Evolutionary conservation across 495 filamentous ascomycete species (phyloP).

Genomic region (Hypomontagnella monticulosa): DNA sequence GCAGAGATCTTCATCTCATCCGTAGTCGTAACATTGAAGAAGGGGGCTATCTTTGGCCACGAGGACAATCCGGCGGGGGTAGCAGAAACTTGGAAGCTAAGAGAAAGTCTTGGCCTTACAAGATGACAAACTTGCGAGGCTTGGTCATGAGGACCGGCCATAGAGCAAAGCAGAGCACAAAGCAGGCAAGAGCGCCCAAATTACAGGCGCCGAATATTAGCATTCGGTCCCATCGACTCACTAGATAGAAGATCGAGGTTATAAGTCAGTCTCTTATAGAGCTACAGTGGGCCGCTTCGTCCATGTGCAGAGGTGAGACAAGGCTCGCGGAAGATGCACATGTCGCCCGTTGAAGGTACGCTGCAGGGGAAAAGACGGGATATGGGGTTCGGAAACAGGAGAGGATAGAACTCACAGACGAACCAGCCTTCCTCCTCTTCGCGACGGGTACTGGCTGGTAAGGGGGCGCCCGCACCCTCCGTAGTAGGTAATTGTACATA

Average conservation of each 20-base stretch:
- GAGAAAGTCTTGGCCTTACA: slow-evolving; percentile 73
- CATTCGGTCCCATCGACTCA: slow-evolving; percentile 96
- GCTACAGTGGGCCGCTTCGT: slow-evolving; percentile 36
- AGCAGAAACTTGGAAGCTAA: slow-evolving; percentile 24
- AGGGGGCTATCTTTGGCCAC: slow-evolving; percentile 25
- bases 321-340: slow-evolving; percentile 51
- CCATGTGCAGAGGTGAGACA: slow-evolving; percentile 54
- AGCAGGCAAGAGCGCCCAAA: slow-evolving; percentile 87
- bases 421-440: slow-evolving; percentile 97
- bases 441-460: slow-evolving; percentile 83
- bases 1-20: slow-evolving; percentile 40
- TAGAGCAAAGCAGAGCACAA: slow-evolving; percentile 88
- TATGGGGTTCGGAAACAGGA: slow-evolving; percentile 26
- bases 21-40: slow-evolving; percentile 17
- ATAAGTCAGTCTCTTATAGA: slow-evolving; percentile 45
- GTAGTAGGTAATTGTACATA: slow-evolving; percentile 92
- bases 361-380: slow-evolving; percentile 43
- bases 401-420: slow-evolving; percentile 78
- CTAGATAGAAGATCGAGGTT: slow-evolving; percentile 59
- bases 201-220: slow-evolving; percentile 94
- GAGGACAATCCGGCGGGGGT: slow-evolving; percentile 31
- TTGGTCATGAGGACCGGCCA: slow-evolving; percentile 80
- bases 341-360: slow-evolving; percentile 48
- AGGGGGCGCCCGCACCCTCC: slow-evolving; percentile 82
- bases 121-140: slow-evolving; percentile 92